phyloP scores from a whole-genome alignment of 768 basidiomycete species.

The Leucocoprinus birnbaumii region DNA sequence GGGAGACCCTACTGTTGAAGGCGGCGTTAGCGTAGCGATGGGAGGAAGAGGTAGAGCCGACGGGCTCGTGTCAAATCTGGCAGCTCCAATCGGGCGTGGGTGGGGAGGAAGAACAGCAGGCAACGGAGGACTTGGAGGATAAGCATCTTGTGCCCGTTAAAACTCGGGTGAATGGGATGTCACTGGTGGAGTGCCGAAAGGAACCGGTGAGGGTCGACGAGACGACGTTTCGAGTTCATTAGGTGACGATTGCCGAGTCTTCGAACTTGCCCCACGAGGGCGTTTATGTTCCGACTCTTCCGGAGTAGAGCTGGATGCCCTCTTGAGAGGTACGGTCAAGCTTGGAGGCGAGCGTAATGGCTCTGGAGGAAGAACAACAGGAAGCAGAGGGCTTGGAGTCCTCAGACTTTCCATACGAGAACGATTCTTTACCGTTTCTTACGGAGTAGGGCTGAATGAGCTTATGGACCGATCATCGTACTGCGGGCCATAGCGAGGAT shows the following conservation, averaged over 20 bases:
- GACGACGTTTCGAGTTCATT: slow-evolving; percentile 54
- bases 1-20: slow-evolving; percentile 56
- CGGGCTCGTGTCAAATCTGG: slow-evolving; percentile 35
- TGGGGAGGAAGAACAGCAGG: slow-evolving; percentile 69
- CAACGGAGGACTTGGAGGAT: slow-evolving; percentile 52
- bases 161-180: slow-evolving; percentile 68
- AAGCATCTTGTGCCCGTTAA: slow-evolving; percentile 45
- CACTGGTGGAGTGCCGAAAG: slow-evolving; percentile 65
- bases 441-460: slow-evolving; percentile 40
- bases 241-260: slow-evolving; percentile 52
- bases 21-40: slow-evolving; percentile 65
- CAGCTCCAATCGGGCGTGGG: slow-evolving; percentile 68
- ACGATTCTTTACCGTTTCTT: slow-evolving; percentile 35
- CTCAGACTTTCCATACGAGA: slow-evolving; percentile 41
- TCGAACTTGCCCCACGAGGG: slow-evolving; percentile 50
- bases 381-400: slow-evolving; percentile 55
- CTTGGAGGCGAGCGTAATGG: slow-evolving; percentile 63
- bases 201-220: slow-evolving; percentile 66
- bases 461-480: slow-evolving; percentile 37
- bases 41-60: slow-evolving; percentile 59
- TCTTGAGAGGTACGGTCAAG: slow-evolving; percentile 49
- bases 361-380: no score
- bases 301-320: slow-evolving; percentile 63
- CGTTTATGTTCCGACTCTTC: slow-evolving; percentile 65
- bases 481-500: slow-evolving; percentile 63